Percentiles rank a stretch among this genome's conserved stretches.
Evolutionary conservation across 2,329 filamentous ascomycete species (phyloP).

Genomic region (Gyromitra esculenta): DNA sequence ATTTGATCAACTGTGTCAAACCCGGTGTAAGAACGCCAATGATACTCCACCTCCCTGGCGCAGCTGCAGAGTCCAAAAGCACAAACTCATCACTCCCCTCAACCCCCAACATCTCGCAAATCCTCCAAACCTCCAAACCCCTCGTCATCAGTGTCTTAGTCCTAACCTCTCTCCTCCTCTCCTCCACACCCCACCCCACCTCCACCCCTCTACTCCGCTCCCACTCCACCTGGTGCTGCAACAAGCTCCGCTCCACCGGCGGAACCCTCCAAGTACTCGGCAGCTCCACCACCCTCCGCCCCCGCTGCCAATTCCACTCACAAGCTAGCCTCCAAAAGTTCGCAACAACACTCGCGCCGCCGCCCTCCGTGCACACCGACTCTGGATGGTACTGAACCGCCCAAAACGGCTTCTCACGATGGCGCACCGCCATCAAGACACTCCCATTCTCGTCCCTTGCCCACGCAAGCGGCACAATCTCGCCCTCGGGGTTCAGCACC

Average conservation of each 20-base stretch:
- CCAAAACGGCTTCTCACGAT: conserved; percentile 77
- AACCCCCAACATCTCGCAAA: conserved; percentile 57
- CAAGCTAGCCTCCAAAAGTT: conserved; percentile 79
- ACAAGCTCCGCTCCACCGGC: conserved; percentile 51
- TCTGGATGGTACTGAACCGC: conserved; percentile 92
- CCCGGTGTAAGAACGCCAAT: conserved; percentile 71
- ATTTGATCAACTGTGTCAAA: conserved; percentile 68
- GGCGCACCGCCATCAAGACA: conserved; percentile 81
- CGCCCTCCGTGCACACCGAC: conserved; percentile 80
- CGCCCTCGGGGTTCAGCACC: conserved; percentile 56
- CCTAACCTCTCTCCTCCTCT: conserved; percentile 13
- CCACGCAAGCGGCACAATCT: conserved; percentile 59
- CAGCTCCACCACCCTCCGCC: conserved; percentile 67
- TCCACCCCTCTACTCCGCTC: background rate
- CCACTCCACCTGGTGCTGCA: conserved; percentile 59
- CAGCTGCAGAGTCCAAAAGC: conserved; percentile 58
- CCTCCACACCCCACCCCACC: conserved; percentile 23
- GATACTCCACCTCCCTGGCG: conserved; percentile 75
- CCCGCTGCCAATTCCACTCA: conserved; percentile 82
- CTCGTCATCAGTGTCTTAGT: conserved; percentile 34
- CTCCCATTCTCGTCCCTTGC: conserved; percentile 63
- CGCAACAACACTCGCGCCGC: conserved; percentile 71
- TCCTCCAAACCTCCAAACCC: conserved; percentile 8
- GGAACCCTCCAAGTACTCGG: conserved; percentile 56
- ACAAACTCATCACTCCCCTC: conserved; percentile 55